These are phyloP conservation scores for Sugiyamaella qingdaonensis DNA, from an alignment of 805 yeast genomes.

Conservation along the genomic window DNA sequence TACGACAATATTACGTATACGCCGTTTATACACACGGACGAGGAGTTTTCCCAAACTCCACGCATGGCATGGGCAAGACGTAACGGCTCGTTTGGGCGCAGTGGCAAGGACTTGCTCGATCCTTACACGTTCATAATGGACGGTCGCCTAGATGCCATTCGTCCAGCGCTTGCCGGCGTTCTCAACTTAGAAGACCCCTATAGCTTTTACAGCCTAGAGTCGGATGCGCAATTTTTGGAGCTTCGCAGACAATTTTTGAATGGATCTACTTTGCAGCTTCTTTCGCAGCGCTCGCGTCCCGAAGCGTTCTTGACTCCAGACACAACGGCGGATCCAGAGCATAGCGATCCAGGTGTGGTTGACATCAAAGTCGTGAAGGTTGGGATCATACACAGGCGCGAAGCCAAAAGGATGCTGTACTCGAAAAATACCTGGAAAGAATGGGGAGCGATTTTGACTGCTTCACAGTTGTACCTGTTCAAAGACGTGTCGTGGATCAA, in stretches of 20 bases:
- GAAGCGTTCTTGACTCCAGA: conserved; percentile 30
- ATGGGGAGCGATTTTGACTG: conserved; percentile 41
- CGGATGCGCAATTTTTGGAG: conserved; percentile 22
- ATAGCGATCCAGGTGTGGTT: conserved; percentile 35
- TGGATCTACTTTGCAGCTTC: conserved; percentile 35
- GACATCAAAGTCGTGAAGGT: conserved; percentile 37
- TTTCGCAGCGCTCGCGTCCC: conserved; percentile 36
- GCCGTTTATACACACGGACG: conserved; percentile 50
- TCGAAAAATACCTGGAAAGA: conserved; percentile 35
- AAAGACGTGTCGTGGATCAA: conserved; percentile 37
- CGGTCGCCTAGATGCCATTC: conserved; percentile 30
- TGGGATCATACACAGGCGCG: conserved; percentile 35
- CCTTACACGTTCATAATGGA: conserved; percentile 37
- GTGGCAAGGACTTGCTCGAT: conserved; percentile 30
- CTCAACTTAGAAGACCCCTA: conserved; percentile 30
- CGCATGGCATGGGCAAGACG: conserved; percentile 34
- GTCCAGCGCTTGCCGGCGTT: conserved; percentile 31
- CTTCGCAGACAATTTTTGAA: conserved; percentile 27
- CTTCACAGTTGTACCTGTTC: conserved; percentile 39
- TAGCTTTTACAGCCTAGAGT: conserved; percentile 20
- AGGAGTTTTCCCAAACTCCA: conserved; percentile 21
- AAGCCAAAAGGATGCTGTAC: conserved; percentile 30
- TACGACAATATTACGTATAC: conserved; percentile 63
- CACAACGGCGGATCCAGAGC: conserved; percentile 25
- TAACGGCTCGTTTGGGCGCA: conserved; percentile 22